Evolutionary conservation across 768 basidiomycete species (phyloP).

Genomic region (Obba rivulosa): DNA sequence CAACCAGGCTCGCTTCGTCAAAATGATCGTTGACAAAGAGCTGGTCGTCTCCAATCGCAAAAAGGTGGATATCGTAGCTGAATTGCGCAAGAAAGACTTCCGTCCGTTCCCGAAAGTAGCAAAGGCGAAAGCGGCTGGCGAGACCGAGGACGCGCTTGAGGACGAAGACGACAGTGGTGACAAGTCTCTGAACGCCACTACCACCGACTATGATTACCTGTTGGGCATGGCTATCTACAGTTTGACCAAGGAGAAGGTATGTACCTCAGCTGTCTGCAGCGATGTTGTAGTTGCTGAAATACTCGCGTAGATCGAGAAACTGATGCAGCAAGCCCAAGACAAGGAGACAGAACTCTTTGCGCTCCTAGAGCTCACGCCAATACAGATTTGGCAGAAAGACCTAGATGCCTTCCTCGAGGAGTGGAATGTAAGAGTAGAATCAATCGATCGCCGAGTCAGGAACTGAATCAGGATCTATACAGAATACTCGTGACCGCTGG

Average conservation of each 20-base stretch:
- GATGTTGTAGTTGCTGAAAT: neutral
- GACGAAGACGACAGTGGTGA: conserved; percentile 50
- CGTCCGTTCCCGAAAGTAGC: conserved; percentile 82
- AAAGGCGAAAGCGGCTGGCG: conserved; percentile 62
- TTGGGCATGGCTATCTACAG: conserved; percentile 94
- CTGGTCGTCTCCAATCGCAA: conserved; percentile 83
- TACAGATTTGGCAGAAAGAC: conserved; percentile 86
- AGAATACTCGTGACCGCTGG: conserved; percentile 40
- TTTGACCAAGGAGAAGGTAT: conserved; percentile 88
- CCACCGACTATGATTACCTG: conserved; percentile 86
- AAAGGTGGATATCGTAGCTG: conserved; percentile 78
- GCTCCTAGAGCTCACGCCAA: conserved; percentile 73
- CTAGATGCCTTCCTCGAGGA: conserved; percentile 76
- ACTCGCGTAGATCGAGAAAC: conserved; percentile 66
- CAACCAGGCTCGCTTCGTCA: conserved; percentile 95
- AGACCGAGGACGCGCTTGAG: conserved; percentile 54
- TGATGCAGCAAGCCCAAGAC: conserved; percentile 70
- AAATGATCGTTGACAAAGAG: conserved; percentile 89
- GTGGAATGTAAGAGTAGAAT: conserved; percentile 63
- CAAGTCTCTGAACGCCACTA: conserved; percentile 13
- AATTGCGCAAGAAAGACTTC: conserved; percentile 82
- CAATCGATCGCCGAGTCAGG: no score
- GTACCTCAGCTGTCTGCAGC: neutral
- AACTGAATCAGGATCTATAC: neutral
- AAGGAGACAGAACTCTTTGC: conserved; percentile 79